Conservation (phyloP, 192 early-diverging fungal genomes). For the Rhizophagus clarus region DNA sequence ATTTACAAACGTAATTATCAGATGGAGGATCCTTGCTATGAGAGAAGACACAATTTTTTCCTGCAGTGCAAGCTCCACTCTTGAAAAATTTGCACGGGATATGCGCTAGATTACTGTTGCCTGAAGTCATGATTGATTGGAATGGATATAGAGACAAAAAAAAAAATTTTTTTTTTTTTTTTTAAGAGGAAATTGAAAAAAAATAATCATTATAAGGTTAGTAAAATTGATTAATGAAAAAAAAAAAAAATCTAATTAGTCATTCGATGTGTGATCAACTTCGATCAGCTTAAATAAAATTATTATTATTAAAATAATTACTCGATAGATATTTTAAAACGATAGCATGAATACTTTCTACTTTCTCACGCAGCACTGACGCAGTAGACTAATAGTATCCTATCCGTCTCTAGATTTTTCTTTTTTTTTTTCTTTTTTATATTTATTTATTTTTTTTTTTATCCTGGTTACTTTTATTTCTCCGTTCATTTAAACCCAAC, state of each 20-base stretch:
- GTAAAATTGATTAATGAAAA: not conserved
- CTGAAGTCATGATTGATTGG: not conserved
- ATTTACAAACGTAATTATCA: constrained; percentile 72
- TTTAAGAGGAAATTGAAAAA: not conserved
- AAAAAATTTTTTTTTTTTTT: not conserved
- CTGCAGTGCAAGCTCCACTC: constrained; percentile 75
- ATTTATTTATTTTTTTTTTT: too few relatives aligned
- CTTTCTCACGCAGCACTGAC: too few relatives aligned
- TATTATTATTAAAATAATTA: too few relatives aligned
- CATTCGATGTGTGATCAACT: not conserved
- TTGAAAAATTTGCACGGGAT: constrained; percentile 84
- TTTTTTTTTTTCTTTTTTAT: too few relatives aligned
- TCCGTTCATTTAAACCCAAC: too few relatives aligned
- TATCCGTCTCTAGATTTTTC: too few relatives aligned
- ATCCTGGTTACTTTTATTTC: too few relatives aligned
- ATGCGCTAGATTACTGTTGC: constrained; percentile 44
- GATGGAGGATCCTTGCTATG: constrained; percentile 66
- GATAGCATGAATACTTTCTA: too few relatives aligned
- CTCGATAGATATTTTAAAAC: too few relatives aligned
- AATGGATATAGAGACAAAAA: not conserved
- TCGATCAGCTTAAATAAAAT: too few relatives aligned
- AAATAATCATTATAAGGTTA: not conserved
- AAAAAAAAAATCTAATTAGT: not conserved
- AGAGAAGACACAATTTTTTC: constrained; percentile 73
- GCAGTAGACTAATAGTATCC: not conserved